These are phyloP conservation scores for Pyrus hybrid DNA, from an alignment of 331 rosid species.

Conservation along the genomic window DNA sequence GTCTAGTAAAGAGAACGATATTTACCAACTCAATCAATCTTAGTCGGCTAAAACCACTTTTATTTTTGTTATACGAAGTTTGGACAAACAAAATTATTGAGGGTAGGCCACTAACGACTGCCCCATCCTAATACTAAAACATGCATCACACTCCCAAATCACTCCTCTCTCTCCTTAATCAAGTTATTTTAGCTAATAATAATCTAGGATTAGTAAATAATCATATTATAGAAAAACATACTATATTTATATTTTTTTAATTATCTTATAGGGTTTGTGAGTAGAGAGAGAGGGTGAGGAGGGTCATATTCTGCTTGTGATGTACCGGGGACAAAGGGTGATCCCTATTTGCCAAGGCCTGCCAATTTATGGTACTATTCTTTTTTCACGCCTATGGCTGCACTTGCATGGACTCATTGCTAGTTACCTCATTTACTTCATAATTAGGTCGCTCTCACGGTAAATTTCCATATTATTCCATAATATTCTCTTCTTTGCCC, in stretches of 20 bases:
- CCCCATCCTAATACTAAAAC: slow-evolving; percentile 1
- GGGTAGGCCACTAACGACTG: slow-evolving; percentile 20
- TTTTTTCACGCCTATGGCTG: background rate
- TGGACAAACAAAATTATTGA: slow-evolving; percentile 18
- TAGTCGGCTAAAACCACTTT: background rate
- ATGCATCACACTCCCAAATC: background rate
- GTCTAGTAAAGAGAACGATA: too few species aligned
- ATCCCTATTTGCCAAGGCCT: background rate
- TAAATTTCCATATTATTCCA: background rate
- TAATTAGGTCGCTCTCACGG: background rate
- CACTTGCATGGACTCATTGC: background rate
- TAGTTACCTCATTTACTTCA: background rate
- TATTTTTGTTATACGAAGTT: slow-evolving; percentile 3
- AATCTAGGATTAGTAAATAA: background rate
- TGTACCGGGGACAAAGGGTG: background rate
- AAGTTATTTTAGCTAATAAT: background rate
- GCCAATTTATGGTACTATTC: background rate
- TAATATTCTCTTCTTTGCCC: background rate
- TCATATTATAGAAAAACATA: background rate
- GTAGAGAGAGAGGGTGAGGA: background rate
- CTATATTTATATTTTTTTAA: background rate
- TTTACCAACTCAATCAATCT: too few species aligned
- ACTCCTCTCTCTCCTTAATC: background rate
- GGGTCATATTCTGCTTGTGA: slow-evolving; percentile 13
- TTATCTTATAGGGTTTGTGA: background rate